phyloP scores from a whole-genome alignment of 108 stramenopile genomes.

The Stephanodiscus minutulus region DNA sequence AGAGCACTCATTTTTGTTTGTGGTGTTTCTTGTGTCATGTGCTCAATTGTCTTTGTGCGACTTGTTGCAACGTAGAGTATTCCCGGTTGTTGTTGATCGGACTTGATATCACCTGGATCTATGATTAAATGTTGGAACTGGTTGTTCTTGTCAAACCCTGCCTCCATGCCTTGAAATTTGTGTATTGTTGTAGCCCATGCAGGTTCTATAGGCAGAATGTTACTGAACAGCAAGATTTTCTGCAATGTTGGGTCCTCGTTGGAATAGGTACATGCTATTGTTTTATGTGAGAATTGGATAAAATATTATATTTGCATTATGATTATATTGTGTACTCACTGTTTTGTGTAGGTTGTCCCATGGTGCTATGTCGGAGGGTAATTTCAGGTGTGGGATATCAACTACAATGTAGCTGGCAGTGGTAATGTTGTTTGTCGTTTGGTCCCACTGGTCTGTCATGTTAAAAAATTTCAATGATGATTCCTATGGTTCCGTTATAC shows the following conservation, averaged over 20 bases:
- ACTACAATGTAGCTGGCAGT: conserved; percentile 14
- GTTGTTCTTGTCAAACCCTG: not conserved
- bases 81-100: not conserved
- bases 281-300: too few species aligned
- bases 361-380: not conserved
- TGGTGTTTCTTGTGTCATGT: not conserved
- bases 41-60: not conserved
- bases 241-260: too few species aligned
- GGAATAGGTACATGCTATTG: too few species aligned
- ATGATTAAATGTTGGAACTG: not conserved
- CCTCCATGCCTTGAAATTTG: conserved; percentile 9
- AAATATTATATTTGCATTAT: too few species aligned
- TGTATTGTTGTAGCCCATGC: not conserved
- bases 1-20: too few species aligned
- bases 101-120: conserved; percentile 5
- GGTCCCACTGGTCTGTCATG: conserved; percentile 1
- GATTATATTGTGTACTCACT: too few species aligned
- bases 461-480: not conserved
- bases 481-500: not conserved
- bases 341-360: not conserved
- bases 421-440: conserved; percentile 7
- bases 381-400: conserved; percentile 5
- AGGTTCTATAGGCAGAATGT: too few species aligned
- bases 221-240: too few species aligned
- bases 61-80: conserved; percentile 8